Evolutionary conservation across 495 filamentous ascomycete species (phyloP), one percentile per base, ranked within the genome.

Genomic region (Emericellopsis terricola): DNA sequence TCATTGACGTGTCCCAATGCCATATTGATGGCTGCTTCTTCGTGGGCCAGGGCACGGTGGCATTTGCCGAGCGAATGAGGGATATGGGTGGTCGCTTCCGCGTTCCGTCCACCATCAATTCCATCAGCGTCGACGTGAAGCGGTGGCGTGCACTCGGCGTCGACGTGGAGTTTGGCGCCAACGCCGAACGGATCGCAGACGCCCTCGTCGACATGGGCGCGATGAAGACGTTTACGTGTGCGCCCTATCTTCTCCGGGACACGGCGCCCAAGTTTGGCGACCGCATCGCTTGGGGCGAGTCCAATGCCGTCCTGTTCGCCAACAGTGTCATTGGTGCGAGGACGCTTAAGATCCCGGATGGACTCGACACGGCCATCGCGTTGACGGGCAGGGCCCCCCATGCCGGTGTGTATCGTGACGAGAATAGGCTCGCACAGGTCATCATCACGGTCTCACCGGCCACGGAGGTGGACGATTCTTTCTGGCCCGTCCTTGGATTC

Each of bases 21-120:
- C 31, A 33, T 21, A 33, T 33, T 7, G 31, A 33, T 33, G 31
- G 31, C 8, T 33, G 31, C 16, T 18, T 33, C 15, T 33, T 20
- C 8, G 24, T 20, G 10, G 31, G 31, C 9, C 31, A 18, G 3
- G 31, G 18, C 3, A 20, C 31, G 4, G 19, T 33, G 19, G 2
- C 7, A 0, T 33, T 33, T 14, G 31, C 31, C 8, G 31, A 33
- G n/a, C 20, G 18, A 21, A 20, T 33, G 15, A 18, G 31, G 5
- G 18, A 33, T n/a, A 20, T 13, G 31, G 31, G 31, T 1, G 31
- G 31, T 2, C 20, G 24, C 5, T 18, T 33, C 31, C 15, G 7
- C 6, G 17, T 21, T 21, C 31, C 31, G 13, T 20, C 31, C 5
- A 14, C 31, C 15, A 10, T 33, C 2, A 33, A 33, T n/a, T 33